Percentiles rank a stretch among this genome's conserved stretches.
Conservation (phyloP, 257 asterid species). For the Nicotiana attenuata region DNA sequence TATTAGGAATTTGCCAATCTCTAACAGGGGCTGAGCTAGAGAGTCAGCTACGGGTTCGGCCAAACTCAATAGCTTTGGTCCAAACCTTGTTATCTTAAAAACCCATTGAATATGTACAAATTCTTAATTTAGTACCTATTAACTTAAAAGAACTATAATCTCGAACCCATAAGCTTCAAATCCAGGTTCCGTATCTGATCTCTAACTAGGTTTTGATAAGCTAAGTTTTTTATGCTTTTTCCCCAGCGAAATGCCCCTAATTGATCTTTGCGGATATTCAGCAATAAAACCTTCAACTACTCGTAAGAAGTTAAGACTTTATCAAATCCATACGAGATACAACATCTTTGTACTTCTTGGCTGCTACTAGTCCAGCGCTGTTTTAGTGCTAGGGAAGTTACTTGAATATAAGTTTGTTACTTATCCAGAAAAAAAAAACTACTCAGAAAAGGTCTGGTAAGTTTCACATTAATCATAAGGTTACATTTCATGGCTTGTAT, state of each 20-base stretch:
- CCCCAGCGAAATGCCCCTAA: background rate
- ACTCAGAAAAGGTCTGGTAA: background rate
- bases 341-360: background rate
- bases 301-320: background rate
- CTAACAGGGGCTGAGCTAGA: too few relatives aligned
- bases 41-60: too few relatives aligned
- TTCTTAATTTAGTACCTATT: too few relatives aligned
- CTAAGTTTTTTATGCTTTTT: background rate
- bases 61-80: too few relatives aligned
- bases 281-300: background rate
- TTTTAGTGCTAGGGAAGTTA: background rate
- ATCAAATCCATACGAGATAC: background rate
- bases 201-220: background rate
- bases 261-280: background rate
- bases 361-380: background rate
- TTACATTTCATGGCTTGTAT: conserved; percentile 10
- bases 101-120: too few relatives aligned
- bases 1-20: background rate
- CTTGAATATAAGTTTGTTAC: background rate
- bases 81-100: too few relatives aligned
- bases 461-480: background rate
- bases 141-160: too few relatives aligned
- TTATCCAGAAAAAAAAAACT: background rate
- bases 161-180: too few relatives aligned
- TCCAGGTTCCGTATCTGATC: too few relatives aligned